These are phyloP conservation scores for Dillenia turbinata DNA, from an alignment of 164 flowering plant species.

Conservation along the genomic window DNA sequence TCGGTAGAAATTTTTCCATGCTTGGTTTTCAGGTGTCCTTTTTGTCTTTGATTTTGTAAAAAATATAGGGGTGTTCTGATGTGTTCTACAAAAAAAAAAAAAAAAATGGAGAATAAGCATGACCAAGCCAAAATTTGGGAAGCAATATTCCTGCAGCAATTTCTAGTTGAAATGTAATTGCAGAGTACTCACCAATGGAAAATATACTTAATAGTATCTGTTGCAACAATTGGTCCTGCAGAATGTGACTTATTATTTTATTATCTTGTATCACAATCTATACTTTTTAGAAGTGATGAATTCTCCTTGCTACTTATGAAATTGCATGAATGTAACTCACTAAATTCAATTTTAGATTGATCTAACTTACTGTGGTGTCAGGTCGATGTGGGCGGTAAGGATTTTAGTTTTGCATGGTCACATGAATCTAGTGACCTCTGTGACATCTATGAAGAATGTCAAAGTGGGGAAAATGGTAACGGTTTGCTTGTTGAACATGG, in stretches of 20 bases:
- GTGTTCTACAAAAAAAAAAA: too few relatives aligned
- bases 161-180: too few relatives aligned
- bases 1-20: too few relatives aligned
- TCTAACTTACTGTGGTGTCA: constrained; percentile 20
- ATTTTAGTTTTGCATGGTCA: constrained; percentile 89
- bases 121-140: too few relatives aligned
- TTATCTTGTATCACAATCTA: background rate
- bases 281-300: background rate
- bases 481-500: constrained; percentile 96
- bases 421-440: constrained; percentile 72
- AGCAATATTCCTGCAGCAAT: too few relatives aligned
- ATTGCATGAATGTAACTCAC: background rate
- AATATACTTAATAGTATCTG: too few relatives aligned
- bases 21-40: too few relatives aligned
- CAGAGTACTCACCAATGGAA: too few relatives aligned
- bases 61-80: too few relatives aligned
- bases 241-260: background rate
- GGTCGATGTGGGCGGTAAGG: constrained; percentile 87
- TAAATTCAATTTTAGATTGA: constrained; percentile 31
- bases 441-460: constrained; percentile 91
- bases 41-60: too few relatives aligned
- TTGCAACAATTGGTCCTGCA: too few relatives aligned
- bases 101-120: too few relatives aligned
- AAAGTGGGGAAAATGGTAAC: constrained; percentile 73
- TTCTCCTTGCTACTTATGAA: background rate